A percentile compares a stretch with the other conserved stretches of the same genome.
These are phyloP conservation scores for Anthoceros angustus DNA, from an alignment of 225 moss, liverwort and hornwort genomes.

Conservation along the genomic window DNA sequence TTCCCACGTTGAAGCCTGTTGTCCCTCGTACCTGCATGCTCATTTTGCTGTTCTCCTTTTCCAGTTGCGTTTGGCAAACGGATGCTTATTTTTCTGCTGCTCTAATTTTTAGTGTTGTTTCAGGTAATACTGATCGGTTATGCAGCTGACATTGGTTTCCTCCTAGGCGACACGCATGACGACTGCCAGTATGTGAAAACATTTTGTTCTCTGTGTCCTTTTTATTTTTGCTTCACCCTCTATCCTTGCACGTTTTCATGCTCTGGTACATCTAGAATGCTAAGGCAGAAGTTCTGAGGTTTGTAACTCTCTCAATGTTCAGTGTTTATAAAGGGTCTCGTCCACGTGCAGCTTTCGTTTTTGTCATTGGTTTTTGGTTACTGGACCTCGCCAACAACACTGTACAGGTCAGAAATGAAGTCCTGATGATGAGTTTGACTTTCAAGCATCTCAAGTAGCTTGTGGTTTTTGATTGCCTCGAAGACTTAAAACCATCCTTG, in stretches of 20 bases:
- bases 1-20: not conserved
- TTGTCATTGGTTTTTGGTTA: slow-evolving; percentile 85
- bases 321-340: slow-evolving; percentile 36
- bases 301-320: not conserved
- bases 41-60: not conserved
- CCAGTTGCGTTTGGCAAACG: not conserved
- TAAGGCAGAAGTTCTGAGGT: not conserved
- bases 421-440: not conserved
- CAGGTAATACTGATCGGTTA: slow-evolving; percentile 59
- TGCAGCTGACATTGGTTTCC: slow-evolving; percentile 63
- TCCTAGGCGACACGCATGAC: slow-evolving; percentile 54
- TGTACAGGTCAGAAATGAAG: slow-evolving; percentile 32
- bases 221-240: not conserved
- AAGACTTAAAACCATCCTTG: not conserved
- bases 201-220: not conserved
- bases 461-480: not conserved
- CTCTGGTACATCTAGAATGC: not conserved
- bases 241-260: not conserved
- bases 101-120: not conserved
- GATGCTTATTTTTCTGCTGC: not conserved
- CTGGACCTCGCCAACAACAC: slow-evolving; percentile 84
- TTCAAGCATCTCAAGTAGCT: not conserved
- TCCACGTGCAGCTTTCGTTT: slow-evolving; percentile 43
- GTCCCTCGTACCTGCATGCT: not conserved
- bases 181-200: slow-evolving; percentile 33